A percentile compares a stretch with the other conserved stretches of the same genome.
These are phyloP conservation scores for Copromyces sp. DNA, from an alignment of 495 filamentous ascomycete species.

Conservation along the genomic window DNA sequence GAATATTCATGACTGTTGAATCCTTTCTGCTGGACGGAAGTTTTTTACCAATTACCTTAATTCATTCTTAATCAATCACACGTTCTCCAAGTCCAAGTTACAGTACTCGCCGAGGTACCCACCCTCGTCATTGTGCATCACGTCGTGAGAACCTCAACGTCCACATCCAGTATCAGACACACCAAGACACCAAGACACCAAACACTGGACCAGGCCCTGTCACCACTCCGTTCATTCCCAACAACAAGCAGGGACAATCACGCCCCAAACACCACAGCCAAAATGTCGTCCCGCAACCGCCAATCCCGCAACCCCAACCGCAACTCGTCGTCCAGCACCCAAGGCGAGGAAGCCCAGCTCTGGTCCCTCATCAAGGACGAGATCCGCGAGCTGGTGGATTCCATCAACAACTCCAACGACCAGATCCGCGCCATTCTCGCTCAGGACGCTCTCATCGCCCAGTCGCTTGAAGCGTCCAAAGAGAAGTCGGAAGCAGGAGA, in stretches of 20 bases:
- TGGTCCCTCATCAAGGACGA: slow-evolving; percentile 39
- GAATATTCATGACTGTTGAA: neutral
- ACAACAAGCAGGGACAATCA: neutral
- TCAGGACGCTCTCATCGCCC: slow-evolving; percentile 35
- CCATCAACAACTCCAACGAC: slow-evolving; percentile 33
- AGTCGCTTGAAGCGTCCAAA: slow-evolving; percentile 1
- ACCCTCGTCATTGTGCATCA: neutral
- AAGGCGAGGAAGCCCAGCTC: slow-evolving; percentile 37
- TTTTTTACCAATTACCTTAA: neutral
- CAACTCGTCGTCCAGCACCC: slow-evolving; percentile 31
- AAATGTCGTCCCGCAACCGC: slow-evolving; percentile 37
- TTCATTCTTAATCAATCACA: neutral
- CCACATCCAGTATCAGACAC: neutral
- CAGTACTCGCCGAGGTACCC: neutral
- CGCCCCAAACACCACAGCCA: neutral
- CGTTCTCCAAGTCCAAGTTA: neutral
- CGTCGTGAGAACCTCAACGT: neutral
- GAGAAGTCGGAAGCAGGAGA: slow-evolving; percentile 15
- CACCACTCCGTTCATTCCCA: neutral
- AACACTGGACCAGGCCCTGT: too few relatives aligned
- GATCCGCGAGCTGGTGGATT: slow-evolving; percentile 26
- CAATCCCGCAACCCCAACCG: slow-evolving; percentile 37
- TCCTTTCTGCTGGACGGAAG: neutral
- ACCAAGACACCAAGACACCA: neutral
- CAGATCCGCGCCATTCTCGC: slow-evolving; percentile 27